phyloP scores from a whole-genome alignment of 1,139 yeast species.

The Taiozyma sp. region DNA sequence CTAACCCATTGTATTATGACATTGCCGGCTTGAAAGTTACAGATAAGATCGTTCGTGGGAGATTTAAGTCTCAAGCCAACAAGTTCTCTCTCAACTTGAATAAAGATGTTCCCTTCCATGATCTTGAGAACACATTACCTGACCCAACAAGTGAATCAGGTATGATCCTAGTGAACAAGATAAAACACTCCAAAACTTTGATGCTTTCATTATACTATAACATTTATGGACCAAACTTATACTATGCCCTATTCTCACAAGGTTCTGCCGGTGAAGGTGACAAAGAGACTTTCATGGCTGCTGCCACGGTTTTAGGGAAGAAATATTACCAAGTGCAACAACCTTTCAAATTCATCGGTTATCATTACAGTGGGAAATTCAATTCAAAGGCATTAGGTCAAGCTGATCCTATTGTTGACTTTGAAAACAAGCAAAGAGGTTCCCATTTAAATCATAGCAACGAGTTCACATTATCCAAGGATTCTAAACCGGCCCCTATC shows the following conservation, averaged over 20 bases:
- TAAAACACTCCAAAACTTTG: conserved; percentile 45
- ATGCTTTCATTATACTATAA: conserved; percentile 54
- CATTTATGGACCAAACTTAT: conserved; percentile 53
- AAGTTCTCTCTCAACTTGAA: conserved; percentile 1
- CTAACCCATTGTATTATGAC: conserved; percentile 54
- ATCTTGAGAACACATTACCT: conserved; percentile 53
- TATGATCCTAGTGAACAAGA: conserved; percentile 52
- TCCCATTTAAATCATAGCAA: conserved; percentile 21
- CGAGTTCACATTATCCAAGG: conserved; percentile 12
- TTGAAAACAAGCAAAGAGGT: conserved; percentile 17
- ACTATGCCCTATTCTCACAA: conserved; percentile 58
- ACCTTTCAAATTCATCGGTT: conserved; percentile 50
- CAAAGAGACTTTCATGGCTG: conserved; percentile 64
- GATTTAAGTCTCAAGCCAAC: conserved; percentile 8
- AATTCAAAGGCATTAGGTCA: conserved; percentile 57
- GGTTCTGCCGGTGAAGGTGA: conserved; percentile 75
- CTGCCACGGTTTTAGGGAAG: conserved; percentile 46
- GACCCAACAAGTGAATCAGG: conserved; percentile 66
- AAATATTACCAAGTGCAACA: conserved; percentile 53
- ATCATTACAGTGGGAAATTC: conserved; percentile 36
- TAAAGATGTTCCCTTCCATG: conserved; percentile 39
- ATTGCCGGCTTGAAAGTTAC: conserved; percentile 41
- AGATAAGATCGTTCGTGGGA: conserved; percentile 24
- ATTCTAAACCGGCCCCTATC: conserved; percentile 22
- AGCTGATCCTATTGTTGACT: conserved; percentile 46